A percentile compares a stretch with the other conserved stretches of the same genome.
Evolutionary conservation across 495 filamentous ascomycete genomes (phyloP).

Genomic region (Penicillium cosmopolitanum): DNA sequence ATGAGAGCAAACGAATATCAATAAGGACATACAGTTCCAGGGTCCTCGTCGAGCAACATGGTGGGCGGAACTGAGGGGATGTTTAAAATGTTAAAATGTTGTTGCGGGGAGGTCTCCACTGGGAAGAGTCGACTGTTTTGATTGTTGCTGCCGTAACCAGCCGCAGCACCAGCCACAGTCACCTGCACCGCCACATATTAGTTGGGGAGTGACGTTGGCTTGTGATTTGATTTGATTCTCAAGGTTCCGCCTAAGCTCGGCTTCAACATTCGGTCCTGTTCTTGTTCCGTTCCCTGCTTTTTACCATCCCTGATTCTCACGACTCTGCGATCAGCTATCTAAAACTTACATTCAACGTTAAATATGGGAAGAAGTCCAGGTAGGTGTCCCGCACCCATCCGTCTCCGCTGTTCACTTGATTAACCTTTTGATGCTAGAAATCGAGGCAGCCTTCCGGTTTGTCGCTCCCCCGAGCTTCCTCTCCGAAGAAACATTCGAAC

Average conservation of each 20-base stretch:
- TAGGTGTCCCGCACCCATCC: neutral
- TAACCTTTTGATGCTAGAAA: slow-evolving; percentile 14
- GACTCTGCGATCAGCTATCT: slow-evolving; percentile 43
- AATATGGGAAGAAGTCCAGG: slow-evolving; percentile 6
- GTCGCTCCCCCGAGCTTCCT: neutral
- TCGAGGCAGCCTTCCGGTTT: slow-evolving; percentile 6
- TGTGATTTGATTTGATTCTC: slow-evolving; percentile 22
- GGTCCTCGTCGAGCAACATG: slow-evolving; percentile 98
- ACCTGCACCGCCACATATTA: slow-evolving; percentile 47
- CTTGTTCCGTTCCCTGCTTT: slow-evolving; percentile 1
- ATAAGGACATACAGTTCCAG: slow-evolving; percentile 59
- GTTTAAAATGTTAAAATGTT: slow-evolving; percentile 2
- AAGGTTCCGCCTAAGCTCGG: neutral
- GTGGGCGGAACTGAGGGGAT: slow-evolving; percentile 33
- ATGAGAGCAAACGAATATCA: slow-evolving; percentile 13
- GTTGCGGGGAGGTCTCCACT: neutral
- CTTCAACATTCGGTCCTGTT: slow-evolving; percentile 3
- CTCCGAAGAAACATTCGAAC: slow-evolving; percentile 10
- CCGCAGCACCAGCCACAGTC: neutral
- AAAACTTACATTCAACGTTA: slow-evolving; percentile 73
- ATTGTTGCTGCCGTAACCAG: slow-evolving; percentile 54
- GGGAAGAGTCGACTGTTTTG: slow-evolving; percentile 24
- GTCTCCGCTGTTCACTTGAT: slow-evolving; percentile 20
- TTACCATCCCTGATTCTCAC: slow-evolving; percentile 4
- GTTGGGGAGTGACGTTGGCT: slow-evolving; percentile 32